Conservation (phyloP, 192 early-diverging fungal species). For the Rhizoclosmatium globosum region DNA sequence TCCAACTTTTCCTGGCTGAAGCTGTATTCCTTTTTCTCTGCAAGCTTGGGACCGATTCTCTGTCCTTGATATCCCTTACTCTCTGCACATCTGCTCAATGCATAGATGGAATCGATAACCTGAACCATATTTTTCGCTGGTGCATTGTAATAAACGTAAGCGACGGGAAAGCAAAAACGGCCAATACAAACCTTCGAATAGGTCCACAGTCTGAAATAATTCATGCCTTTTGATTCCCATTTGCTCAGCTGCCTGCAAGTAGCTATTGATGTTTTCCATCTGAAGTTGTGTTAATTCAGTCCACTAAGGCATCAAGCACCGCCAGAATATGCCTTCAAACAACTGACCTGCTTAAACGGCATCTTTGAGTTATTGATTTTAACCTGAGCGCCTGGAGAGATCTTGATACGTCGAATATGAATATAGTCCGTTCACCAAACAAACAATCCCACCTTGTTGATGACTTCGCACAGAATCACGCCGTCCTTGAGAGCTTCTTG, state of each 20-base stretch:
- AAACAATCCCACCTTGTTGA: conserved; percentile 63
- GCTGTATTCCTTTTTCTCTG: conserved; percentile 66
- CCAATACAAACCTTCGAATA: conserved; percentile 63
- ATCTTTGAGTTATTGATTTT: conserved; percentile 73
- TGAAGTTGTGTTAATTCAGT: conserved; percentile 15
- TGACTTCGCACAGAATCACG: conserved; percentile 66
- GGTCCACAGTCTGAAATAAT: conserved; percentile 83
- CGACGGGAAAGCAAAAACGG: neutral
- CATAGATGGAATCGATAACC: conserved; percentile 78
- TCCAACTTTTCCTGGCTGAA: conserved; percentile 71
- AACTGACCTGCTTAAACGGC: conserved; percentile 74
- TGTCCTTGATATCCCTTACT: conserved; percentile 59
- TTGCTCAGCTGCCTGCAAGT: conserved; percentile 65
- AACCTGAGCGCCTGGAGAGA: conserved; percentile 55
- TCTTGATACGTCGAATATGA: conserved; percentile 42
- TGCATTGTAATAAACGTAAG: too few relatives aligned
- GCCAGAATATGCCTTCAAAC: neutral
- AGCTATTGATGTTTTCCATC: conserved; percentile 88
- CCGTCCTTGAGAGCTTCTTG: conserved; percentile 81
- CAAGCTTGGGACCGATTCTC: conserved; percentile 75
- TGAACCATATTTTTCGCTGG: conserved; percentile 54
- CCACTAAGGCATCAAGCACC: neutral
- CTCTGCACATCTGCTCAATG: conserved; percentile 74
- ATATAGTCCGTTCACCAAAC: neutral
- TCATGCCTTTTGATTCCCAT: conserved; percentile 77